A percentile compares a stretch with the other conserved stretches of the same genome.
Evolutionary conservation across 148 eudicot species (phyloP).

Genomic region (Vaccinium myrtillus): DNA sequence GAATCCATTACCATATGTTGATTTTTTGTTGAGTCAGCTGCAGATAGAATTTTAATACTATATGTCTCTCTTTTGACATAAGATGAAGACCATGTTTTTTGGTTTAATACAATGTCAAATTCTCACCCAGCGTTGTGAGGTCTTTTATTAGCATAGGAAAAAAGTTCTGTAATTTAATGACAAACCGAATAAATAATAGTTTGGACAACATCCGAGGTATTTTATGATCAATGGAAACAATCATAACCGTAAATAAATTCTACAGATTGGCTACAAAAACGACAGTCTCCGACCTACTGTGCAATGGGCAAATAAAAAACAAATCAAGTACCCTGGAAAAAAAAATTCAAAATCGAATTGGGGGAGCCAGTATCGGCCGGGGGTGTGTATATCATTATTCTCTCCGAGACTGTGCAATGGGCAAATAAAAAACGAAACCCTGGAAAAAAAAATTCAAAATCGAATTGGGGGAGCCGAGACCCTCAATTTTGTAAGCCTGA

Average conservation of each 20-base stretch:
- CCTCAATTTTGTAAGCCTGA: slow-evolving; percentile 74
- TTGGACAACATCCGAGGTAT: background rate
- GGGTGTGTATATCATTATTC: too few relatives aligned
- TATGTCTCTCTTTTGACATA: too few relatives aligned
- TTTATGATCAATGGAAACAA: background rate
- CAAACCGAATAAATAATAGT: background rate
- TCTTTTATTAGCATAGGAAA: background rate
- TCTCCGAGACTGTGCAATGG: too few relatives aligned
- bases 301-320: slow-evolving; percentile 16
- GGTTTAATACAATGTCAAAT: background rate
- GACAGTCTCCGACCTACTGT: background rate
- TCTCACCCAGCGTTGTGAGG: background rate
- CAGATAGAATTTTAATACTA: too few relatives aligned
- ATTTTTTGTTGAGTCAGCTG: too few relatives aligned
- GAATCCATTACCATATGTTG: too few relatives aligned
- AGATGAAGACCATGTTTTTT: too few relatives aligned
- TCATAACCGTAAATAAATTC: background rate
- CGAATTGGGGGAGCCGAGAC: slow-evolving; percentile 97
- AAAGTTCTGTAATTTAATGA: background rate
- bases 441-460: too few relatives aligned
- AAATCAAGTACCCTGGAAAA: background rate
- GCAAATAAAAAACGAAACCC: too few relatives aligned
- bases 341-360: slow-evolving; percentile 12
- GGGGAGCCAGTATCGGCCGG: too few relatives aligned
- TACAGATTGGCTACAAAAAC: slow-evolving; percentile 4